Evolutionary conservation across 1,139 yeast species (phyloP).

Genomic region (Hemisphaericaspora xylofermentans): DNA sequence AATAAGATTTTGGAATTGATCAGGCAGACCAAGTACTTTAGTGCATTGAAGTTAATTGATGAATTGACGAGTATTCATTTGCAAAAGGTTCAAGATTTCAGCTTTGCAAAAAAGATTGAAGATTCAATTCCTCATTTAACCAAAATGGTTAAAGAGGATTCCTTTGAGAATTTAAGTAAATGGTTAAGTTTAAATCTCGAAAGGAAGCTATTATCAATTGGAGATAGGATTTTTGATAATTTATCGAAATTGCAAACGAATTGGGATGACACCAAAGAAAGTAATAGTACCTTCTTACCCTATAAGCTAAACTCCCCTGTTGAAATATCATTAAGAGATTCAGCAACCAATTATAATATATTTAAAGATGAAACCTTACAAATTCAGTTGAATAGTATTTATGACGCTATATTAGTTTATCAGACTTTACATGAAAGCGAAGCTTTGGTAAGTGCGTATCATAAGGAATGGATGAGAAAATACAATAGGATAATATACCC

Average conservation of each 20-base stretch:
- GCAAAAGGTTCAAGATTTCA: conserved; percentile 69
- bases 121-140: conserved; percentile 78
- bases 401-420: conserved; percentile 82
- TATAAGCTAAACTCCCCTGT: conserved; percentile 85
- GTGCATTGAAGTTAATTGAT: conserved; percentile 81
- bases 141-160: conserved; percentile 73
- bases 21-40: conserved; percentile 72
- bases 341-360: conserved; percentile 45
- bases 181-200: conserved; percentile 70
- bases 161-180: conserved; percentile 67
- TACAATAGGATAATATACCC: conserved; percentile 75
- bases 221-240: conserved; percentile 57
- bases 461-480: conserved; percentile 72
- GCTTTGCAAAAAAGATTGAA: conserved; percentile 70
- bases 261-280: conserved; percentile 50
- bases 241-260: conserved; percentile 52
- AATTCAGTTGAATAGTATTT: conserved; percentile 66
- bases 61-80: conserved; percentile 67
- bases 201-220: conserved; percentile 58
- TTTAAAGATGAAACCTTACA: conserved; percentile 45
- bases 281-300: conserved; percentile 43
- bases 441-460: conserved; percentile 59
- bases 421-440: conserved; percentile 67
- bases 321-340: conserved; percentile 69
- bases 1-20: conserved; percentile 84